Evolutionary conservation across 2,329 filamentous ascomycete genomes (phyloP).

Genomic region (Penicillium sp.): DNA sequence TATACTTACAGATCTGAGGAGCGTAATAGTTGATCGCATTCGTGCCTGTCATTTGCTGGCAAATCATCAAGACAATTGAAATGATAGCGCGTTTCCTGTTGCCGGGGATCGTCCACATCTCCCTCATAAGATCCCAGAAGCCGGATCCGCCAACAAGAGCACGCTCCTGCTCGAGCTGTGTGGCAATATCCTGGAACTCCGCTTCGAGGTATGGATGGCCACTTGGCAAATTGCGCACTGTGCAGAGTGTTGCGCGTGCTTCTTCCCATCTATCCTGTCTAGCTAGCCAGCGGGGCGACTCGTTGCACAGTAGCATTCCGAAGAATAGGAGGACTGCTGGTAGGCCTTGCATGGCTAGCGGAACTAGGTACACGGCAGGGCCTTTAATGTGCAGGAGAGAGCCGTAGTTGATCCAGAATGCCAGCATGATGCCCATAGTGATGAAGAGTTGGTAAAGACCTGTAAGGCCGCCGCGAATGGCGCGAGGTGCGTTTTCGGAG

Average conservation of each 20-base stretch:
- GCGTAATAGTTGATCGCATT: conserved; percentile 69
- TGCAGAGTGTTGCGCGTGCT: conserved; percentile 57
- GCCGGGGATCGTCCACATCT: conserved; percentile 62
- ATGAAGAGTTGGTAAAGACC: conserved; percentile 64
- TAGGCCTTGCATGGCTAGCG: conserved; percentile 64
- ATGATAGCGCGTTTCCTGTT: conserved; percentile 57
- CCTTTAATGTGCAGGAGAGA: conserved; percentile 51
- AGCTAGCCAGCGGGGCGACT: conserved; percentile 69
- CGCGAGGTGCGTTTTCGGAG: conserved; percentile 60
- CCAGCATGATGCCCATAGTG: conserved; percentile 46
- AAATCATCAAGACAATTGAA: conserved; percentile 56
- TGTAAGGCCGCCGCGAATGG: conserved; percentile 60
- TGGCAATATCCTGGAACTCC: conserved; percentile 62
- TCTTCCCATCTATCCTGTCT: conserved; percentile 69
- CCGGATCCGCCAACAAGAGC: conserved; percentile 55
- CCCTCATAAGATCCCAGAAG: conserved; percentile 61
- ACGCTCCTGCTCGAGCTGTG: conserved; percentile 64
- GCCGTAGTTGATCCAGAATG: conserved; percentile 59
- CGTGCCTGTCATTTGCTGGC: conserved; percentile 56
- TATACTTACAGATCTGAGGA: conserved; percentile 64
- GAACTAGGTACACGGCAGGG: conserved; percentile 59
- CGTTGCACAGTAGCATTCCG: conserved; percentile 64
- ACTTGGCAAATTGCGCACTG: conserved; percentile 56
- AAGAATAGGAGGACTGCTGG: conserved; percentile 62
- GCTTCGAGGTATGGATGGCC: conserved; percentile 58